Evolutionary conservation across 2,329 filamentous ascomycete species (phyloP).

Genomic region (Parastagonospora avenae): DNA sequence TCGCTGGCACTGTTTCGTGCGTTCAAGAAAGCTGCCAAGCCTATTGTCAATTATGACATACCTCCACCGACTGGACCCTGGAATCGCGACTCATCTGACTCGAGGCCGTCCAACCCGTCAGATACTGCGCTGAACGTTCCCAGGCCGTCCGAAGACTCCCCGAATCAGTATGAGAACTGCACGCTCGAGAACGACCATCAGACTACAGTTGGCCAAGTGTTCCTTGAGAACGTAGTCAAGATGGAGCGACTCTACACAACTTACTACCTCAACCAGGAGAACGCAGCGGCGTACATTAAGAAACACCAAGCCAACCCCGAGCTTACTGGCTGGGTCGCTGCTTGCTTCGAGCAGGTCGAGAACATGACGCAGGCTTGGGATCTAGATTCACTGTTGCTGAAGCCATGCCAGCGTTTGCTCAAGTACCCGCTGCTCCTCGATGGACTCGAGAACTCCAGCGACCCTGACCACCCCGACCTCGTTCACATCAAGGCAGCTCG

Average conservation of each 20-base stretch:
- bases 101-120: conserved; percentile 16
- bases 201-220: conserved; percentile 65
- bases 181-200: conserved; percentile 59
- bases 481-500: conserved; percentile 72
- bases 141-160: conserved; percentile 25
- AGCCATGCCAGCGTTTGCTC: conserved; percentile 91
- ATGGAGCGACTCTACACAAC: conserved; percentile 70
- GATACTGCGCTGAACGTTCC: conserved; percentile 23
- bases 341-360: conserved; percentile 89
- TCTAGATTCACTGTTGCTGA: conserved; percentile 92
- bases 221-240: conserved; percentile 59
- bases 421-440: conserved; percentile 90
- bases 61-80: conserved; percentile 31
- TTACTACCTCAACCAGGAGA: conserved; percentile 68
- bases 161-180: conserved; percentile 38
- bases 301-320: conserved; percentile 61
- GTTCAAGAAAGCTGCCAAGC: conserved; percentile 78
- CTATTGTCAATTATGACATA: conserved; percentile 67
- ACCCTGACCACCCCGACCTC: conserved; percentile 82
- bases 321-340: conserved; percentile 80
- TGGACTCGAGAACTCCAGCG: conserved; percentile 79
- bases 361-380: conserved; percentile 95
- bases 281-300: conserved; percentile 66
- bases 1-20: conserved; percentile 78
- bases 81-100: conserved; percentile 29